A percentile compares a stretch with the other conserved stretches of the same genome.
Evolutionary conservation across 352 stramenopile species (phyloP).

Genomic region (Phytophthora colocasiae): DNA sequence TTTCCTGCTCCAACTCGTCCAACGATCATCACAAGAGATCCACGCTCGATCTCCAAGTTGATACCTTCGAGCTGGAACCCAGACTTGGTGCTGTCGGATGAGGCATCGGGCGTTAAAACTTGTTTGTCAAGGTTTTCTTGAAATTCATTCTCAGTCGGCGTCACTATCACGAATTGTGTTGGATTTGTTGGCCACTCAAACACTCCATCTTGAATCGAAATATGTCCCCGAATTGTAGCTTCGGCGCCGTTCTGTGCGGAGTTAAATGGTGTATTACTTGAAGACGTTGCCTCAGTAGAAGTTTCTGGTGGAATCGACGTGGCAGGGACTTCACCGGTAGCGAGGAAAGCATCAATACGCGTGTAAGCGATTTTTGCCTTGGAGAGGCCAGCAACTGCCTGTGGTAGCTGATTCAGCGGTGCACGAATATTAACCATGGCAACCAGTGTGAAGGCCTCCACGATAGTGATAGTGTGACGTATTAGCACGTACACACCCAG

Average conservation of each 20-base stretch:
- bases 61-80: slow-evolving; percentile 36
- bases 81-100: slow-evolving; percentile 61
- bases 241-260: neutral
- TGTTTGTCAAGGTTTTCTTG: slow-evolving; percentile 19
- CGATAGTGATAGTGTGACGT: slow-evolving; percentile 24
- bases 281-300: neutral
- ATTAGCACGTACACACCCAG: slow-evolving; percentile 49
- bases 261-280: slow-evolving; percentile 5
- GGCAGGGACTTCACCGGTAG: neutral
- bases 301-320: neutral
- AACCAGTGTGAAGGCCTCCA: slow-evolving; percentile 34
- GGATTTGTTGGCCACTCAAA: slow-evolving; percentile 31
- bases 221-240: neutral
- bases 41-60: slow-evolving; percentile 67
- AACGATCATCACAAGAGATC: slow-evolving; percentile 61
- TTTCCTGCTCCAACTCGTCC: slow-evolving; percentile 58
- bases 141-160: neutral
- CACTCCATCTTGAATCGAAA: slow-evolving; percentile 16
- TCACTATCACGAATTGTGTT: slow-evolving; percentile 21
- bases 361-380: slow-evolving; percentile 27
- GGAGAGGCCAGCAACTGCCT: slow-evolving; percentile 10
- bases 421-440: slow-evolving; percentile 33
- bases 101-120: slow-evolving; percentile 14
- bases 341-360: slow-evolving; percentile 17
- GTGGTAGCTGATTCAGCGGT: slow-evolving; percentile 16